Evolutionary conservation across 176 grass and related monocot genomes (phyloP).

Genomic region (Chloris gayana): DNA sequence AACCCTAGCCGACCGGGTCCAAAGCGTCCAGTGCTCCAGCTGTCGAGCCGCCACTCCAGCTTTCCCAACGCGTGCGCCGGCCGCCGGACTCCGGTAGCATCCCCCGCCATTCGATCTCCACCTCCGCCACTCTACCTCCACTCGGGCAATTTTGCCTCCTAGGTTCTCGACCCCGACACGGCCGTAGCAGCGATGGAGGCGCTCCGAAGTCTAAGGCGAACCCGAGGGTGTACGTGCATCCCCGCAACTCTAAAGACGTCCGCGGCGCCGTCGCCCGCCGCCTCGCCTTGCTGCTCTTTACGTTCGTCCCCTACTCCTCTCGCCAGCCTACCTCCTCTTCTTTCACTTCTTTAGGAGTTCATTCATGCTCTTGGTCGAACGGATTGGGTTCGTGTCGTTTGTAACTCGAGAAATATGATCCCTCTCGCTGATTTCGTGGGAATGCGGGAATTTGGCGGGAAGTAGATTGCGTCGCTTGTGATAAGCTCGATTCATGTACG

Average conservation of each 20-base stretch:
- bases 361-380: background rate
- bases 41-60: too few relatives aligned
- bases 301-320: constrained; percentile 31
- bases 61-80: too few relatives aligned
- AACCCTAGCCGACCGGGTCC: too few relatives aligned
- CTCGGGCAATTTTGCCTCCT: too few relatives aligned
- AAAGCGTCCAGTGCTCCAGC: too few relatives aligned
- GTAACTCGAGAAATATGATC: background rate
- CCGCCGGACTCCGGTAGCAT: too few relatives aligned
- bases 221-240: constrained; percentile 85
- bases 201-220: too few relatives aligned
- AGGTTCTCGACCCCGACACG: too few relatives aligned
- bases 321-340: background rate
- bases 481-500: background rate
- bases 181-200: too few relatives aligned
- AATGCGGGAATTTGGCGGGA: background rate
- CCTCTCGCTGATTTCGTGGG: too few relatives aligned
- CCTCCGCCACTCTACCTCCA: too few relatives aligned
- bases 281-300: constrained; percentile 83
- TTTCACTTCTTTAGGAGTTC: background rate
- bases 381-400: background rate
- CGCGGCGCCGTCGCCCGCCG: constrained; percentile 77
- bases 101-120: too few relatives aligned
- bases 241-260: constrained; percentile 53
- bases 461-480: background rate